Base-by-base conservation (phyloP, 1,139 yeast species). In the Taphrina flavorubra region DNA sequence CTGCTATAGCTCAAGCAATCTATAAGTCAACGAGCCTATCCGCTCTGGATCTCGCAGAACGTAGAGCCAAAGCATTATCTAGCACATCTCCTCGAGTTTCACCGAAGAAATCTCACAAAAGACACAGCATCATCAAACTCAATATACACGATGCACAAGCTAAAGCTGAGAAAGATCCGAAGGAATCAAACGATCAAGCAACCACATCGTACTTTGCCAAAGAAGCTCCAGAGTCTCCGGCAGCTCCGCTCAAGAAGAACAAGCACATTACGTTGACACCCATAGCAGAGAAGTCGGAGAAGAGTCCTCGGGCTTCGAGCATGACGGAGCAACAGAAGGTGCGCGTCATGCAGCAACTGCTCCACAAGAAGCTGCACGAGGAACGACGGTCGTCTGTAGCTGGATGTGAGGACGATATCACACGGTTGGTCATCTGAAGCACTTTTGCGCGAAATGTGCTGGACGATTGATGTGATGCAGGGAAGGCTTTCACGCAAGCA, bases 1-100 rank as follows among this genome's bases (percentile, higher is more conserved):
- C 89, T 0, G 81, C 83, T 51, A 81, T 86, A 71, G 82, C 81
- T 51, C 83, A 84, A 70, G 80, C 85, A 3, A 82, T 86, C n/a
- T 86, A 85, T 74, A 79, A 89, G 66, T 82, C 86, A 31, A 56
- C 63, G 79, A 69, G 70, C 46, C 53, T 71, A 7, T 51, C 65
- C 16, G 61, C 59, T 7, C 69, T 71, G n/a, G 71, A 70, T 39
- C 57, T 63, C 16, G 67, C 67, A n/a, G 60, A 53, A 40, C 60
- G 67, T 7, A 42, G 37, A 37, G 67, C 67, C 3, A 53, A 55
- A 14, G n/a, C 62, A n/a, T 20, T 42, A n/a, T 53, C 55, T 42
- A 47, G 51, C 20, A 55, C 55, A 1, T 63, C 67, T 1, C 56
- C 65, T 8, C 55, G 56, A 6, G 34, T 47, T 7, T 63, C 67